phyloP scores from a whole-genome alignment of 352 stramenopile genomes.

The Pythium brassicae region DNA sequence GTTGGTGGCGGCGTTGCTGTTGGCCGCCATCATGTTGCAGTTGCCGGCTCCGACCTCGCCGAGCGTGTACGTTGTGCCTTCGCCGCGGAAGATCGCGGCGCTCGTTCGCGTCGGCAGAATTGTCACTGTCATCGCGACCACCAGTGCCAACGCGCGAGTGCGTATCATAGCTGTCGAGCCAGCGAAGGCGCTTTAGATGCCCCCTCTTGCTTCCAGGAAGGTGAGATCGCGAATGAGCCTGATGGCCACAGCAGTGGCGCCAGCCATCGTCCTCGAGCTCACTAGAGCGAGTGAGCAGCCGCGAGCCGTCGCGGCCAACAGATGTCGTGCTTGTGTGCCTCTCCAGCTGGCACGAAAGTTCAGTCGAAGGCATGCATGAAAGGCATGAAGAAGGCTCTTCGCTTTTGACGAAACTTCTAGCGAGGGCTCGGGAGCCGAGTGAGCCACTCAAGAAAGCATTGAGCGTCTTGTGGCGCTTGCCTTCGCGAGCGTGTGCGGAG shows the following conservation, averaged over 20 bases:
- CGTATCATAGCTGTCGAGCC: not conserved
- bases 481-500: no score
- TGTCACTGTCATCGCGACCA: not conserved
- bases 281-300: no score
- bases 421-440: no score
- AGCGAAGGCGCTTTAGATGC: no score
- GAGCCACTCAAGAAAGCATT: no score
- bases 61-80: constrained; percentile 38
- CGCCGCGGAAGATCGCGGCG: constrained; percentile 22
- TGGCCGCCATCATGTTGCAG: constrained; percentile 47
- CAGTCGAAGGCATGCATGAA: no score
- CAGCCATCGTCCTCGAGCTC: not conserved
- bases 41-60: constrained; percentile 25
- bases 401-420: no score
- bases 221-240: not conserved
- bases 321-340: not conserved
- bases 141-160: not conserved
- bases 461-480: no score
- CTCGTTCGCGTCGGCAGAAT: not conserved
- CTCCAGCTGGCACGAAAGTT: not conserved
- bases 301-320: no score
- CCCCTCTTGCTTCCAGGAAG: not conserved
- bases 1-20: constrained; percentile 23
- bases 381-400: no score
- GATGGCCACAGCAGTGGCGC: no score